Conservation (phyloP, 306 rosid genomes). For the Pachyrhizus erosus region DNA sequence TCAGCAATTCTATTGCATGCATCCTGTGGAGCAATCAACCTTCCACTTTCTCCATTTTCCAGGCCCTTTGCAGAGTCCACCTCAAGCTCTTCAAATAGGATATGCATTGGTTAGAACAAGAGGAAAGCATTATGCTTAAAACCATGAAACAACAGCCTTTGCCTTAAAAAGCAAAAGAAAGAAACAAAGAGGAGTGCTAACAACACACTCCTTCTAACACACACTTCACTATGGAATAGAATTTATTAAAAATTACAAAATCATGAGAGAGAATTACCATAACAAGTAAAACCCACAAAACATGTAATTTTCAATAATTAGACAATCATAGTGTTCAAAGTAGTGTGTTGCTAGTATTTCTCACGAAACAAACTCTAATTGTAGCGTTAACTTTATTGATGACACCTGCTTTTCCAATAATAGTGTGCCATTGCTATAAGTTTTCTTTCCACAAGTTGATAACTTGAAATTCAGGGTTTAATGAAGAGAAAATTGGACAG, state of each 20-base stretch:
- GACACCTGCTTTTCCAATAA: not conserved
- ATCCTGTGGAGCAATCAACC: slow-evolving; percentile 36
- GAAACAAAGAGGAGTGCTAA: no score
- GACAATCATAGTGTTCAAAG: no score
- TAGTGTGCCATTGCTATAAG: not conserved
- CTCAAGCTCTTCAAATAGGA: slow-evolving; percentile 25
- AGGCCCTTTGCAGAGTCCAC: slow-evolving; percentile 15
- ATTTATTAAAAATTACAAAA: no score
- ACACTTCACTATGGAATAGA: no score
- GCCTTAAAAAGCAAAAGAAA: not conserved
- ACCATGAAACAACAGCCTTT: not conserved
- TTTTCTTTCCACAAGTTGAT: not conserved
- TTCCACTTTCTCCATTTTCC: slow-evolving; percentile 38
- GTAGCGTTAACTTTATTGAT: not conserved
- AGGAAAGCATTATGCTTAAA: not conserved
- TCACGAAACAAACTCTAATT: no score
- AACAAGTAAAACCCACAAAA: no score
- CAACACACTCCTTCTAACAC: no score
- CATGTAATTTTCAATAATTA: no score
- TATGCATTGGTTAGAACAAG: not conserved
- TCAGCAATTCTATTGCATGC: slow-evolving; percentile 37
- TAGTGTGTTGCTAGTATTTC: no score
- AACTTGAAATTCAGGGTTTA: not conserved
- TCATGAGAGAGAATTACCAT: no score
- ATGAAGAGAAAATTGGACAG: not conserved